These are phyloP conservation scores for Furcasterigmium furcatum DNA, from an alignment of 2,329 filamentous ascomycete genomes.

Conservation along the genomic window DNA sequence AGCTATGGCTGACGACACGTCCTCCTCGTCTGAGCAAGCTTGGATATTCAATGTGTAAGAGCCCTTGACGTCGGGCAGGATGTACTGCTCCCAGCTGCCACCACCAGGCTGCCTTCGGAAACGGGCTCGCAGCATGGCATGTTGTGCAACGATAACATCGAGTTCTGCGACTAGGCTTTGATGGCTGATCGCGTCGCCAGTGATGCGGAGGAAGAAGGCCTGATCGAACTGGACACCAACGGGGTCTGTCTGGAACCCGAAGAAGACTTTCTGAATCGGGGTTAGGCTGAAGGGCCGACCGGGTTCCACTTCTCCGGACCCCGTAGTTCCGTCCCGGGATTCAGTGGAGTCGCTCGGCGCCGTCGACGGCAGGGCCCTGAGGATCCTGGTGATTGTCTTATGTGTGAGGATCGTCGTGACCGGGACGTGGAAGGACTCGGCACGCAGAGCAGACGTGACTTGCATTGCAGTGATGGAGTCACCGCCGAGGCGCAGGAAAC, in stretches of 20 bases:
- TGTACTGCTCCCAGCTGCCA: constrained; percentile 3
- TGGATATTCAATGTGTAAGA: background rate
- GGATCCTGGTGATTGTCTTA: constrained; percentile 7
- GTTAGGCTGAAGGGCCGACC: background rate
- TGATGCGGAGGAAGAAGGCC: background rate
- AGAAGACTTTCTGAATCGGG: constrained; percentile 5
- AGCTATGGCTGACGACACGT: background rate
- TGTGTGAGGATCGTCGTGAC: constrained; percentile 5
- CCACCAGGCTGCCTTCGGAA: background rate
- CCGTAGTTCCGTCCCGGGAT: too few relatives aligned
- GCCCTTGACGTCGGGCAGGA: background rate
- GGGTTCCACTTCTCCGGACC: too few relatives aligned
- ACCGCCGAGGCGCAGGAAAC: constrained; percentile 4
- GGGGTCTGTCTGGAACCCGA: constrained; percentile 6
- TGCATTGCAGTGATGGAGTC: constrained; percentile 8
- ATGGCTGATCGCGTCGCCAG: background rate
- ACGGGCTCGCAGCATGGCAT: constrained; percentile 7
- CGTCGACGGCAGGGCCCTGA: background rate
- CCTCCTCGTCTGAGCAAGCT: background rate
- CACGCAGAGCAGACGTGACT: background rate
- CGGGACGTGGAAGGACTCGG: background rate
- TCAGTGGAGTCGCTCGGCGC: too few relatives aligned
- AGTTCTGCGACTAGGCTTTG: background rate
- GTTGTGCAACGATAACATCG: constrained; percentile 1
- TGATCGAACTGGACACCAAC: constrained; percentile 3